phyloP scores from a whole-genome alignment of 164 flowering plant species.

The Brasenia schreberi region DNA sequence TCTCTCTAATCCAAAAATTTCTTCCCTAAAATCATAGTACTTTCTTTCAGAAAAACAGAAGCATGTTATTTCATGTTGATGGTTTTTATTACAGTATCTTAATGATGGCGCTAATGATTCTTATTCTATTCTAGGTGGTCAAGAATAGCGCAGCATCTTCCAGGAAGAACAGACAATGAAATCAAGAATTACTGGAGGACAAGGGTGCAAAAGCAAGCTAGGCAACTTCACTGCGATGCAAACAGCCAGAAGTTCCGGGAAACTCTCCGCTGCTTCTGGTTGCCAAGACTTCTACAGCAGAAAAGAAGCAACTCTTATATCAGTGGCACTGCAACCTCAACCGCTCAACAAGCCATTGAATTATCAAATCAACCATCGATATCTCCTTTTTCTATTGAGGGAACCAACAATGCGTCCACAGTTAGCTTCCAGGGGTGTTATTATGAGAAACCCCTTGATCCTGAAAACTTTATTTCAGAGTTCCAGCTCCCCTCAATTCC shows the following conservation, averaged over 20 bases:
- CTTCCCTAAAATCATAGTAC: no score
- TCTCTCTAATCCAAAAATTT: no score
- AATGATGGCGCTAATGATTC: background rate
- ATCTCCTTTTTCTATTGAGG: background rate
- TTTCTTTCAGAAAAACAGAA: no score
- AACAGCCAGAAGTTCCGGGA: conserved; percentile 68
- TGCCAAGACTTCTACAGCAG: conserved; percentile 23
- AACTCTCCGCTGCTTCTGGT: conserved; percentile 48
- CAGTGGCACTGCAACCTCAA: conserved; percentile 7
- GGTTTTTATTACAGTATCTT: no score
- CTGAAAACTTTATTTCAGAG: background rate
- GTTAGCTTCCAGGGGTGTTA: background rate
- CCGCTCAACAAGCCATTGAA: conserved; percentile 3
- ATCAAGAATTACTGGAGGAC: conserved; percentile 42
- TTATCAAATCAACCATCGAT: background rate
- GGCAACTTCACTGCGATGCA: conserved; percentile 61
- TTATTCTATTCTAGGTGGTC: conserved; percentile 15
- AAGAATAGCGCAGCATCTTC: conserved; percentile 17
- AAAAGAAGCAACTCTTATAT: background rate
- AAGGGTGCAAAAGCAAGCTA: conserved; percentile 64
- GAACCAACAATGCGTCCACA: background rate
- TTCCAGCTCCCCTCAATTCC: background rate
- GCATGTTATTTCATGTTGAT: no score
- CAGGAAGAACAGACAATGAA: conserved; percentile 27
- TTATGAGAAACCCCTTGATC: background rate